phyloP scores from a whole-genome alignment of 2,329 filamentous ascomycete genomes.

The Aspergillus terreus region DNA sequence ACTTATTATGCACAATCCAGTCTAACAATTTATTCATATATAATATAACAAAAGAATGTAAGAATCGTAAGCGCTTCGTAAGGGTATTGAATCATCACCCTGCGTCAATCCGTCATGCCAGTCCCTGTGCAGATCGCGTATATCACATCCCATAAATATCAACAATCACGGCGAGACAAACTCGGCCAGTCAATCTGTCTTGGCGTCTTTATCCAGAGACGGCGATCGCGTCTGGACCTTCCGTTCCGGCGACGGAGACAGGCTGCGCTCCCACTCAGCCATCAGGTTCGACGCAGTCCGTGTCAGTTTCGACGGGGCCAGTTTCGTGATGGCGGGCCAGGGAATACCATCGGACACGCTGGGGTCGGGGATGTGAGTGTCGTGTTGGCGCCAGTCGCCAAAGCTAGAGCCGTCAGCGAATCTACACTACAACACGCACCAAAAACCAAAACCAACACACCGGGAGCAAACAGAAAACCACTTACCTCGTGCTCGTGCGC shows the following conservation, averaged over 20 bases:
- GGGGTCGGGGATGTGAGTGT: conserved; percentile 24
- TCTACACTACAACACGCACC: conserved; percentile 21
- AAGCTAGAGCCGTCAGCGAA: conserved; percentile 32
- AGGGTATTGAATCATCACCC: conserved; percentile 30
- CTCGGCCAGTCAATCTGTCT: conserved; percentile 24
- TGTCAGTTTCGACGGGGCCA: conserved; percentile 73
- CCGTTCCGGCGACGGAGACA: conserved; percentile 51
- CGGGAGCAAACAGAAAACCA: conserved; percentile 8
- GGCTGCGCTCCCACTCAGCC: conserved; percentile 84
- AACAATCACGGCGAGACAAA: not conserved
- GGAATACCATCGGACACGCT: conserved; percentile 45
- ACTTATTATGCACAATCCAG: not conserved
- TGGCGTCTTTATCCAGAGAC: conserved; percentile 26
- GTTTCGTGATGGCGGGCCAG: conserved; percentile 68
- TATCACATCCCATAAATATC: not conserved
- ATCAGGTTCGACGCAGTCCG: conserved; percentile 80
- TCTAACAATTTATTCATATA: not conserved
- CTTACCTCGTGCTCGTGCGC: conserved; percentile 53
- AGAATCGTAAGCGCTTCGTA: conserved; percentile 21
- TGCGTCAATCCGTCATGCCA: conserved; percentile 21
- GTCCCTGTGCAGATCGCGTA: conserved; percentile 9
- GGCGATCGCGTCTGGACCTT: conserved; percentile 5
- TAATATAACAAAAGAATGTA: conserved; percentile 1
- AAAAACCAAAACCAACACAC: conserved; percentile 3
- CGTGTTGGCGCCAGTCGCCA: conserved; percentile 33